Evolutionary conservation across 371 early-diverging fungal genomes (phyloP), one percentile per base, ranked within the genome.

Genomic region (Neoconidiobolus thromboides): DNA sequence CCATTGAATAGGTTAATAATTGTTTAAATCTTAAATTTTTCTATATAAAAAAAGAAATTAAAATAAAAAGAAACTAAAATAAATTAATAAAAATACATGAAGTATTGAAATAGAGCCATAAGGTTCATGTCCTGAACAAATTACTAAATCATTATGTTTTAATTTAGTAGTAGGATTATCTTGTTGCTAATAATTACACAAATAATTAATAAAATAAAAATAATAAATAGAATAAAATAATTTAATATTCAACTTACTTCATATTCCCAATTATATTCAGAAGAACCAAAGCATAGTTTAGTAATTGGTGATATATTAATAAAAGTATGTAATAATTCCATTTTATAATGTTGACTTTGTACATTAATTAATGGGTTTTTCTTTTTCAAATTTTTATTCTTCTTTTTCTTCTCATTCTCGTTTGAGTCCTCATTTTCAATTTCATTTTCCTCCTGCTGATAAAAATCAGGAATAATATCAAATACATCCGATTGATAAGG

Each of bases 91-190:
- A 42, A 60, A 58, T 69, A 73, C 73, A 65, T 80, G 86, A 53
- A 91, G 78, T n/a, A 92, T 79, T 43, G 79, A 82, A 4, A 94
- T 68, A 1, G 85, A 69, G 0, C 93, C 93, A 58, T 78, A 74
- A 46, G 75, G 73, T 14, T 79, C 88, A 56, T 85, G 73, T 2
- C 92, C 94, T 9, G 84, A 75, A 48, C 89, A 87, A 5, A 79
- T 80, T 1, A 90, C 89, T 2, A 94, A 65, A 61, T 93, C 93
- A 15, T 91, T 57, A 46, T 57, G 67, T 40, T 80, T 49, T 69
- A 63, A 43, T 55, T 64, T 5, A 57, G 55, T 4, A 48, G 48
- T 40, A 62, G 64, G 39, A 48, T 46, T 36, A 54, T 55, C 26
- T 26, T 26, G 26, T 26, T 26, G 26, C 26, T 26, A 26, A 26